Percentiles rank a stretch among this genome's conserved stretches.
Evolutionary conservation across 139 green algal genomes (phyloP).

Genomic region (Micractinium conductrix): DNA sequence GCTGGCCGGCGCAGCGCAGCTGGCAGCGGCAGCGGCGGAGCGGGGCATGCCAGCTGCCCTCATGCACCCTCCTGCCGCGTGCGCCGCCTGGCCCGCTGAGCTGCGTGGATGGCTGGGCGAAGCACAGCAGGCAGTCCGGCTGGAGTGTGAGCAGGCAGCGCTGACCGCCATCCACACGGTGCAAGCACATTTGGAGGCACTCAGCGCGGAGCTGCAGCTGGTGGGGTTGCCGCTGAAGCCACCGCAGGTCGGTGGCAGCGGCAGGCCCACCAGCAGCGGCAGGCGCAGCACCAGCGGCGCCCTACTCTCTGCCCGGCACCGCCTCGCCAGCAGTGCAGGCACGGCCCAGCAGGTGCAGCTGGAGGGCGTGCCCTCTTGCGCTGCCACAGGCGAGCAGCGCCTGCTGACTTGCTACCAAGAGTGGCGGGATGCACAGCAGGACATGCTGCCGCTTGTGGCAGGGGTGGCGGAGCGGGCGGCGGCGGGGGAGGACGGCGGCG

Average conservation of each 20-base stretch:
- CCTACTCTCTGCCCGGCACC: too few species aligned
- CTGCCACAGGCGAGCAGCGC: background rate
- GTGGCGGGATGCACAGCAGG: background rate
- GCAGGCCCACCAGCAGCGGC: background rate
- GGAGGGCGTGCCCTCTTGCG: background rate
- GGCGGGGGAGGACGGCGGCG: background rate
- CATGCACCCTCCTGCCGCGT: background rate
- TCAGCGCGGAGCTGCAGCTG: too few species aligned
- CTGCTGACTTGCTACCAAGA: background rate
- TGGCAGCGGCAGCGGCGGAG: background rate
- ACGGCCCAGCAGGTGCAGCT: background rate
- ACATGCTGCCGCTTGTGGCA: background rate
- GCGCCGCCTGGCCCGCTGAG: background rate
- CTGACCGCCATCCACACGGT: background rate
- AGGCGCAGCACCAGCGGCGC: background rate
- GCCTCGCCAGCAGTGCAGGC: too few species aligned
- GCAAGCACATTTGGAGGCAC: background rate
- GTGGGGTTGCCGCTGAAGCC: background rate
- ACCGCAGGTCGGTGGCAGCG: too few species aligned
- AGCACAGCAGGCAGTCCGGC: background rate
- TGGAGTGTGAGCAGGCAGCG: background rate
- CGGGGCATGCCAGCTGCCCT: background rate
- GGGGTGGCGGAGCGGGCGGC: too few species aligned
- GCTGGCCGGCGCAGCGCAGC: background rate
- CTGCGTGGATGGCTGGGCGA: slow-evolving; percentile 12